Percentiles rank a stretch among this genome's conserved stretches.
phyloP scores from a whole-genome alignment of 441 rosid species.

The Biscutella auriculata region DNA sequence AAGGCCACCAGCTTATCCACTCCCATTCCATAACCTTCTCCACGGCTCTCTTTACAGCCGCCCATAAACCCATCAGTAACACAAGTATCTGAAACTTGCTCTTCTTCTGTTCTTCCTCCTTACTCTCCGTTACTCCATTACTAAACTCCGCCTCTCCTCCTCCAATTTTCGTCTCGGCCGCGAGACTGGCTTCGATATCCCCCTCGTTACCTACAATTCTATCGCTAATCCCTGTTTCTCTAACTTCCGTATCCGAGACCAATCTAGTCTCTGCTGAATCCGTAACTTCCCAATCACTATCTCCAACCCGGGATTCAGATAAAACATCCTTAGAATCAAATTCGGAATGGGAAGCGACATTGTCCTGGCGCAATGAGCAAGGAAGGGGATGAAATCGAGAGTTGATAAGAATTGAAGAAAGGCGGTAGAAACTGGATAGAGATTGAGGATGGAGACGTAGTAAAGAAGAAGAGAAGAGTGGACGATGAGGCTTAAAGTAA shows the following conservation, averaged over 20 bases:
- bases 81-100: slow-evolving; percentile 34
- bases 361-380: slow-evolving; percentile 51
- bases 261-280: slow-evolving; percentile 7
- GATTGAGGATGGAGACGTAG: slow-evolving; percentile 21
- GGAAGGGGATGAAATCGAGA: slow-evolving; percentile 24
- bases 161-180: slow-evolving; percentile 12
- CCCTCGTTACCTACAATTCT: slow-evolving; percentile 5
- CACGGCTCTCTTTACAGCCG: slow-evolving; percentile 32
- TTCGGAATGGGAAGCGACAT: slow-evolving; percentile 28
- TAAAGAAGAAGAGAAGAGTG: slow-evolving; percentile 15
- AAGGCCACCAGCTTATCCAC: slow-evolving; percentile 72
- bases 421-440: slow-evolving; percentile 4
- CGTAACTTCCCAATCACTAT: not conserved
- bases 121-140: slow-evolving; percentile 15
- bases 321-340: slow-evolving; percentile 2
- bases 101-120: slow-evolving; percentile 20
- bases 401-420: slow-evolving; percentile 4
- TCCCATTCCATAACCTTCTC: slow-evolving; percentile 43
- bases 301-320: not conserved
- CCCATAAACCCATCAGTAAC: slow-evolving; percentile 55
- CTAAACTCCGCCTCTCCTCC: slow-evolving; percentile 14
- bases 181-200: slow-evolving; percentile 18
- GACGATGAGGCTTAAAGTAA: slow-evolving; percentile 8
- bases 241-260: slow-evolving; percentile 8
- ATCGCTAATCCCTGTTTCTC: slow-evolving; percentile 12